Percentiles rank a stretch among this genome's conserved stretches.
Evolutionary conservation across 2,329 filamentous ascomycete species (phyloP).

Genomic region (Penicillium sp.): DNA sequence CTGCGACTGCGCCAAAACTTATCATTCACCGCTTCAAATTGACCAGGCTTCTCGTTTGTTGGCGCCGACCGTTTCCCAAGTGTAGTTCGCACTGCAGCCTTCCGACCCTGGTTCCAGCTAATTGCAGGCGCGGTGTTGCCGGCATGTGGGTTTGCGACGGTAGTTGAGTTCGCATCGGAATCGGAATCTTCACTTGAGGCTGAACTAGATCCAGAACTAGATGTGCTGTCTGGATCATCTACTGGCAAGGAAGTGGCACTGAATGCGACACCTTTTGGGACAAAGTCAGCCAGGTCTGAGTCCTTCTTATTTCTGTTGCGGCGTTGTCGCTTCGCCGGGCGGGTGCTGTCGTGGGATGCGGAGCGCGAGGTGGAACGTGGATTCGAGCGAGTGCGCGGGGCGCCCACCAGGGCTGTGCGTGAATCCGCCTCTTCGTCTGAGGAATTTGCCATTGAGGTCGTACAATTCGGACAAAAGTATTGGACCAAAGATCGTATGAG

Average conservation of each 20-base stretch:
- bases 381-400: constrained; percentile 31
- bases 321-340: constrained; percentile 27
- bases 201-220: constrained; percentile 28
- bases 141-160: constrained; percentile 17
- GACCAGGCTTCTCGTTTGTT: constrained; percentile 11
- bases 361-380: constrained; percentile 20
- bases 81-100: constrained; percentile 41
- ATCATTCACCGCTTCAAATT: constrained; percentile 36
- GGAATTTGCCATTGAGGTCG: neutral
- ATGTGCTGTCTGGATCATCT: constrained; percentile 32
- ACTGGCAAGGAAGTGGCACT: constrained; percentile 31
- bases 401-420: constrained; percentile 44
- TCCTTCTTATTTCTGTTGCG: constrained; percentile 22
- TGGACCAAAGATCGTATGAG: neutral
- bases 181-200: constrained; percentile 1
- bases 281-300: constrained; percentile 33
- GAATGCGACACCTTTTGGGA: constrained; percentile 37
- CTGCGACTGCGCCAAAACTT: constrained; percentile 39
- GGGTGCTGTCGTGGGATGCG: constrained; percentile 22
- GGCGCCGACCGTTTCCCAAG: constrained; percentile 30
- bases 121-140: constrained; percentile 28
- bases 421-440: constrained; percentile 43
- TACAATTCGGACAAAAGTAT: neutral
- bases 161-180: constrained; percentile 10
- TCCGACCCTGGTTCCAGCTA: constrained; percentile 47